Evolutionary conservation across 352 stramenopile genomes (phyloP).

Genomic region (Phytopythium sindhum): DNA sequence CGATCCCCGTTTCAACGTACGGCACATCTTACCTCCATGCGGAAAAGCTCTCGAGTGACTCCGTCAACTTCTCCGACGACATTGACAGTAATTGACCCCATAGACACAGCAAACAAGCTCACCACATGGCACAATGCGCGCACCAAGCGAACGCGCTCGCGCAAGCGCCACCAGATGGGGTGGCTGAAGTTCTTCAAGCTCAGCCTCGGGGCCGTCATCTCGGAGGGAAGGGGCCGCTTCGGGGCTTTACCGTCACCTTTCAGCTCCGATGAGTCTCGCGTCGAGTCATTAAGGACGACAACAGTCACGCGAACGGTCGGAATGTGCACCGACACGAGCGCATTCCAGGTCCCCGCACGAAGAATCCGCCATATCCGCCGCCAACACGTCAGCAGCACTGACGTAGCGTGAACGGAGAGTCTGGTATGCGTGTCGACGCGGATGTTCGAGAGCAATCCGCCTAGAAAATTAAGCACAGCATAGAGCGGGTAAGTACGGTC

Average conservation of each 20-base stretch:
- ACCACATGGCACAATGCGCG: constrained; percentile 29
- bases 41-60: constrained; percentile 8
- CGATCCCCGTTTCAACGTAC: neutral
- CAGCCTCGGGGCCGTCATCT: neutral
- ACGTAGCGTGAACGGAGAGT: constrained; percentile 35
- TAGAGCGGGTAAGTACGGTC: neutral
- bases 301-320: constrained; percentile 27
- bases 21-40: constrained; percentile 13
- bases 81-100: constrained; percentile 30
- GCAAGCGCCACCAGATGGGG: neutral
- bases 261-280: neutral
- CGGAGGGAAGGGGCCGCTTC: neutral
- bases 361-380: constrained; percentile 48
- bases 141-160: constrained; percentile 8
- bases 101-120: constrained; percentile 29
- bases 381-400: constrained; percentile 56
- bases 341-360: constrained; percentile 31
- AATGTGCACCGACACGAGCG: constrained; percentile 41
- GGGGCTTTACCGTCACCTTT: too few relatives aligned
- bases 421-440: constrained; percentile 26
- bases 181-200: constrained; percentile 2
- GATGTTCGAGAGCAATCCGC: constrained; percentile 49
- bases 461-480: constrained; percentile 11
- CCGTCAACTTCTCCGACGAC: constrained; percentile 19
- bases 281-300: constrained; percentile 10